Conservation (phyloP, 2,329 filamentous ascomycete species). For the Alternaria novae-zelandiae region DNA sequence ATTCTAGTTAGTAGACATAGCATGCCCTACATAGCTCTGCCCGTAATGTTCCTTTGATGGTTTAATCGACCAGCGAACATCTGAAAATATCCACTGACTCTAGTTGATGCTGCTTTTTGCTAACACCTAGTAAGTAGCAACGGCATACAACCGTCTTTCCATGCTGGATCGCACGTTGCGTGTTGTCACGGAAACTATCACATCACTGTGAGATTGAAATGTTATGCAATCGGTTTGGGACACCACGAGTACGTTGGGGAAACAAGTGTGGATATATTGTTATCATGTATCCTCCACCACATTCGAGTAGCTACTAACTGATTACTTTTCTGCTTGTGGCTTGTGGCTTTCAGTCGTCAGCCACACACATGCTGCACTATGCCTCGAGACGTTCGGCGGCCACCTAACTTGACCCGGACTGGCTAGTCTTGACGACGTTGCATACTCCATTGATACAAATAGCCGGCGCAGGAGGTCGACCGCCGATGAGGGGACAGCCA, state of each 20-base stretch:
- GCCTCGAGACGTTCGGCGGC: conserved; percentile 33
- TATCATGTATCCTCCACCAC: neutral
- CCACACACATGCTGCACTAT: neutral
- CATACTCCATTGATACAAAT: neutral
- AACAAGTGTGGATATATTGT: neutral
- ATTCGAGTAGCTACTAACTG: neutral
- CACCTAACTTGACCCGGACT: conserved; percentile 64
- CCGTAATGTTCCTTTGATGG: too few species aligned
- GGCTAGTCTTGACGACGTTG: conserved; percentile 1
- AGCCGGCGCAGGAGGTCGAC: conserved; percentile 66
- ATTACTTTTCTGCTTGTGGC: neutral
- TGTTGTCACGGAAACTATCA: too few species aligned
- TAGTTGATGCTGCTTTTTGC: too few species aligned
- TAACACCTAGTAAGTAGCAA: too few species aligned
- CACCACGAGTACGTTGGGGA: neutral
- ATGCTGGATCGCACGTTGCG: too few species aligned
- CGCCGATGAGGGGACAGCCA: conserved; percentile 63
- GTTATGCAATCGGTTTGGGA: neutral
- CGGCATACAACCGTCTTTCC: too few species aligned
- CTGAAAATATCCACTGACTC: too few species aligned
- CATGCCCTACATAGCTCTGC: too few species aligned
- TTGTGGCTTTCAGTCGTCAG: neutral
- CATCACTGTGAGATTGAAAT: neutral
- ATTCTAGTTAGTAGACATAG: too few species aligned
- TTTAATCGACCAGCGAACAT: too few species aligned